Conservation (phyloP, 306 rosid species). For the Ammopiptanthus mongolicus region DNA sequence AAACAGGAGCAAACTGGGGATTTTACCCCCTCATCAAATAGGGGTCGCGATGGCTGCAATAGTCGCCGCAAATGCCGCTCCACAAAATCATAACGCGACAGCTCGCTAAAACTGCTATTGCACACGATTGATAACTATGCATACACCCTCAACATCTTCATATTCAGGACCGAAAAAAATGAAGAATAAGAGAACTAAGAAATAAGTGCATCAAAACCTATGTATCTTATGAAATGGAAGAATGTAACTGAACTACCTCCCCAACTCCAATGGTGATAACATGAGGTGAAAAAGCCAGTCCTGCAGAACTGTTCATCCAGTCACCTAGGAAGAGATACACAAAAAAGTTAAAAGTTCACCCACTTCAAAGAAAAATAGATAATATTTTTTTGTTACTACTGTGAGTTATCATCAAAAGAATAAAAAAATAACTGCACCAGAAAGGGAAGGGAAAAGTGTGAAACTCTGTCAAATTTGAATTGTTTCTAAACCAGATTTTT, state of each 20-base stretch:
- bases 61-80: too few species aligned
- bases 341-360: background rate
- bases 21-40: too few species aligned
- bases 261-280: slow-evolving; percentile 70
- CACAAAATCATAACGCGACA: too few species aligned
- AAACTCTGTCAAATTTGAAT: background rate
- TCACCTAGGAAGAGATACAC: slow-evolving; percentile 57
- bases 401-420: background rate
- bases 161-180: background rate
- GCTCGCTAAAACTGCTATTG: too few species aligned
- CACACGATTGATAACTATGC: too few species aligned
- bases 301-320: slow-evolving; percentile 98
- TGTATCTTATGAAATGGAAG: background rate
- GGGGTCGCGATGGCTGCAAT: too few species aligned
- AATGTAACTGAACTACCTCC: slow-evolving; percentile 62
- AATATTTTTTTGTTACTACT: background rate
- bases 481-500: background rate
- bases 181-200: background rate
- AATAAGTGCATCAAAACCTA: background rate
- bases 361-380: background rate
- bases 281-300: slow-evolving; percentile 91
- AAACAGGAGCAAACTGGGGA: too few species aligned
- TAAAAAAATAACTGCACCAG: background rate
- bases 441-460: background rate
- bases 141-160: background rate